These are phyloP conservation scores for Coccomyxa subellipsoidea DNA, from an alignment of 163 green algal genomes.

Conservation along the genomic window DNA sequence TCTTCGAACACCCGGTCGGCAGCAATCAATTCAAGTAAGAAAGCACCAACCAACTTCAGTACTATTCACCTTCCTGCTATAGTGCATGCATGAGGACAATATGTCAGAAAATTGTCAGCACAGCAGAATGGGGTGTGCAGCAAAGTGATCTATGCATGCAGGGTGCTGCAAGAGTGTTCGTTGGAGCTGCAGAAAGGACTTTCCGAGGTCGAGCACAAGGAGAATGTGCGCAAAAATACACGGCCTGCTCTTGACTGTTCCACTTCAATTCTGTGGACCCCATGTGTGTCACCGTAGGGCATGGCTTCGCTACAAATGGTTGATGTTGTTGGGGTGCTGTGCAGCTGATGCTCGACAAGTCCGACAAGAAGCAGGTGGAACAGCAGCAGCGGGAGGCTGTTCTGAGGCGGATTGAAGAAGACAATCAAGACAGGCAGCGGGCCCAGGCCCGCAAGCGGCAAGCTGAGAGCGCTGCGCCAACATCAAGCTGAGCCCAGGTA, in stretches of 20 bases:
- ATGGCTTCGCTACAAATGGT: too few species aligned
- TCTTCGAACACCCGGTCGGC: not conserved
- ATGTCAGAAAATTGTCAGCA: too few species aligned
- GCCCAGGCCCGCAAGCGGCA: not conserved
- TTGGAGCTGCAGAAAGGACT: not conserved
- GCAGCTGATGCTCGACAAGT: not conserved
- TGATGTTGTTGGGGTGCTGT: not conserved
- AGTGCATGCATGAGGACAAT: too few species aligned
- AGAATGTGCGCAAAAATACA: not conserved
- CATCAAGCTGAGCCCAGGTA: not conserved
- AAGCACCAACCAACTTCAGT: not conserved
- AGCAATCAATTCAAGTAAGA: constrained; percentile 1
- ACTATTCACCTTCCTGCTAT: too few species aligned
- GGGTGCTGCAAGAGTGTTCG: not conserved
- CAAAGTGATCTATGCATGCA: constrained; percentile 4
- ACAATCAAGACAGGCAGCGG: not conserved
- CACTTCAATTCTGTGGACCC: too few species aligned
- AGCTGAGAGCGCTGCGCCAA: not conserved
- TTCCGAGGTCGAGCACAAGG: not conserved
- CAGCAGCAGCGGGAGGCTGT: not conserved
- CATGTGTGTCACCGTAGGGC: too few species aligned
- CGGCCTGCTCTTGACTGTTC: not conserved
- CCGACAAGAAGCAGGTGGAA: not conserved
- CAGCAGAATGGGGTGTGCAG: too few species aligned
- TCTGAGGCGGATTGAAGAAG: not conserved